Evolutionary conservation across 805 yeast species (phyloP).

Genomic region (Ogataea zsoltii): DNA sequence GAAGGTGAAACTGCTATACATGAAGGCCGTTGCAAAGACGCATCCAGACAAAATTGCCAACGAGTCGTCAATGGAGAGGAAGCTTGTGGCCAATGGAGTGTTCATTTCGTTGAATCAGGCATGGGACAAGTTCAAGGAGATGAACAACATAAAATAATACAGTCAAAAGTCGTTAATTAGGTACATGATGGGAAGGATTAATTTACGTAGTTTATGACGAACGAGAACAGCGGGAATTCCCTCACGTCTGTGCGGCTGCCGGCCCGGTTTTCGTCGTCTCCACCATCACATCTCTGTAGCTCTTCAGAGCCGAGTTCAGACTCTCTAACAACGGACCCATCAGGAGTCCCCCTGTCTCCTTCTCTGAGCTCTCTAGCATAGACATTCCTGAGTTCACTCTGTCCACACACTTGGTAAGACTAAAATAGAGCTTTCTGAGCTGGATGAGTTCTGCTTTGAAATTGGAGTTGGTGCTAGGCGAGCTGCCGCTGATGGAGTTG

Average conservation of each 20-base stretch:
- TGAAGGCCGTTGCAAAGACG: conserved; percentile 76
- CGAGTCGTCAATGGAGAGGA: conserved; percentile 62
- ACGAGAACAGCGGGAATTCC: too few species aligned
- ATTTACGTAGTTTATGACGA: too few species aligned
- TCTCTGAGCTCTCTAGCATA: conserved; percentile 19
- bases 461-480: conserved; percentile 31
- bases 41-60: conserved; percentile 81
- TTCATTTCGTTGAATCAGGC: conserved; percentile 82
- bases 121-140: conserved; percentile 79
- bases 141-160: conserved; percentile 39
- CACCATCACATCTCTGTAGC: conserved; percentile 44
- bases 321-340: conserved; percentile 48
- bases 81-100: conserved; percentile 83
- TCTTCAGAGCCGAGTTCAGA: conserved; percentile 45
- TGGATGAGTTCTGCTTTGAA: conserved; percentile 33
- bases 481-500: conserved; percentile 36
- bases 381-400: conserved; percentile 39
- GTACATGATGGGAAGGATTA: not conserved
- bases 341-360: conserved; percentile 19
- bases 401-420: conserved; percentile 48
- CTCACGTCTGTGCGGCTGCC: too few species aligned
- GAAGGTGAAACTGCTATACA: conserved; percentile 80
- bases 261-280: conserved; percentile 23
- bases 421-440: conserved; percentile 47
- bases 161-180: not conserved